Conservation (phyloP, 371 early-diverging fungal species). For the Mucor racemosus region DNA sequence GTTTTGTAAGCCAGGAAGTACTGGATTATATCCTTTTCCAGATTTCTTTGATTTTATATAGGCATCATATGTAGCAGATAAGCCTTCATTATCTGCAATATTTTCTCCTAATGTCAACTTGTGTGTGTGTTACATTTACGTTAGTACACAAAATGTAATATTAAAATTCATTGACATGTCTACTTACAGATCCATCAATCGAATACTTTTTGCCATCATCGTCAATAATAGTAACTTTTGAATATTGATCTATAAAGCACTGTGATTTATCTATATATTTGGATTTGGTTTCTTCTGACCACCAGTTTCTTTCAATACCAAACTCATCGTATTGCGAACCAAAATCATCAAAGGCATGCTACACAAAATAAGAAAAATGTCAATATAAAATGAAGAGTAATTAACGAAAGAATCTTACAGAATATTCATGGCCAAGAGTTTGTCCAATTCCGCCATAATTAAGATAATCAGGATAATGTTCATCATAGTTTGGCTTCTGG, state of each 20-base stretch:
- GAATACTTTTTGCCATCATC: conserved; percentile 27
- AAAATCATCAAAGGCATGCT: conserved; percentile 52
- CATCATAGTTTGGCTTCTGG: conserved; percentile 55
- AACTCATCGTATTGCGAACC: conserved; percentile 60
- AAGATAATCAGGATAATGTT: conserved; percentile 55
- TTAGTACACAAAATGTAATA: not conserved
- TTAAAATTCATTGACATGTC: not conserved
- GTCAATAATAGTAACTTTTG: conserved; percentile 43
- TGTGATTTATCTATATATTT: conserved; percentile 53
- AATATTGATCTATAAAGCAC: conserved; percentile 69
- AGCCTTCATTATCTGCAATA: conserved; percentile 79
- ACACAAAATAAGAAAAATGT: not conserved
- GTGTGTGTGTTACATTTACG: no score
- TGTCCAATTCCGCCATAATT: conserved; percentile 67
- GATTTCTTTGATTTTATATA: conserved; percentile 37
- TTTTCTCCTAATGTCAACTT: conserved; percentile 72
- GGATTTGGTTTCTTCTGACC: conserved; percentile 51
- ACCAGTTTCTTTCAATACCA: conserved; percentile 60
- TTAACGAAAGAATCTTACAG: conserved; percentile 37
- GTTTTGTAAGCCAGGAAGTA: conserved; percentile 28
- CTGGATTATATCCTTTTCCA: conserved; percentile 32
- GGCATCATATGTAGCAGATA: conserved; percentile 48
- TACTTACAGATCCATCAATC: conserved; percentile 49
- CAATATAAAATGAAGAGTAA: not conserved
- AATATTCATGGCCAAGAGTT: conserved; percentile 67